These are phyloP conservation scores for Dactylonectria macrodidyma DNA, from an alignment of 2,329 filamentous ascomycete genomes.

Conservation along the genomic window DNA sequence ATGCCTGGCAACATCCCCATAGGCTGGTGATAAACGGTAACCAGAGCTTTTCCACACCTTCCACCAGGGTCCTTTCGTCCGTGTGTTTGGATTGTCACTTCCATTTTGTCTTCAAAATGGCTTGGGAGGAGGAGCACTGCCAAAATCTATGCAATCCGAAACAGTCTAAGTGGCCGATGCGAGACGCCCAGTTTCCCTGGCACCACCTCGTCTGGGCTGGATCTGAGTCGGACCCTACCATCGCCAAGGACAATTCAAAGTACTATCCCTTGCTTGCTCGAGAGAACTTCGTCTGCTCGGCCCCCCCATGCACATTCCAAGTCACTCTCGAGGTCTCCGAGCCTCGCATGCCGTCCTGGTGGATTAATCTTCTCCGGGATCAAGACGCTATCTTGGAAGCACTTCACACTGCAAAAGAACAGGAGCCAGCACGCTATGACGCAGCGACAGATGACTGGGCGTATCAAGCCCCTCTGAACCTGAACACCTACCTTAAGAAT, in stretches of 20 bases:
- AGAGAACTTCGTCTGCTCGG: slow-evolving; percentile 60
- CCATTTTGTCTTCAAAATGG: slow-evolving; percentile 58
- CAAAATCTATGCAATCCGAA: slow-evolving; percentile 50
- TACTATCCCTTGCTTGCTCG: slow-evolving; percentile 57
- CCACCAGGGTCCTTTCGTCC: slow-evolving; percentile 51
- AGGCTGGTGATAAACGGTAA: slow-evolving; percentile 58
- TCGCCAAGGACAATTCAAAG: slow-evolving; percentile 48
- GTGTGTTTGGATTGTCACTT: slow-evolving; percentile 59
- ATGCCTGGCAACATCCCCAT: slow-evolving; percentile 54
- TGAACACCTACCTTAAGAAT: slow-evolving; percentile 68
- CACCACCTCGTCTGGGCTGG: slow-evolving; percentile 57
- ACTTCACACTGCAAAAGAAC: slow-evolving; percentile 55
- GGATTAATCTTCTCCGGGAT: slow-evolving; percentile 63
- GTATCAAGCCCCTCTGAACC: slow-evolving; percentile 58
- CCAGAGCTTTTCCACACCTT: slow-evolving; percentile 51
- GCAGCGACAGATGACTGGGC: slow-evolving; percentile 59
- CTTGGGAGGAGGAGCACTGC: slow-evolving; percentile 50
- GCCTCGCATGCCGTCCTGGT: slow-evolving; percentile 62
- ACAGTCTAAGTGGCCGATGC: slow-evolving; percentile 54
- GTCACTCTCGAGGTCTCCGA: slow-evolving; percentile 64
- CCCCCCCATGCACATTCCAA: slow-evolving; percentile 57
- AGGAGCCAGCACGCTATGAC: slow-evolving; percentile 65
- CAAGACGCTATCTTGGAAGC: slow-evolving; percentile 59
- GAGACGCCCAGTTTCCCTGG: slow-evolving; percentile 55
- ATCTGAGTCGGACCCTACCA: slow-evolving; percentile 47